phyloP scores from a whole-genome alignment of 805 yeast genomes.

The Pichia phayaonensis region DNA sequence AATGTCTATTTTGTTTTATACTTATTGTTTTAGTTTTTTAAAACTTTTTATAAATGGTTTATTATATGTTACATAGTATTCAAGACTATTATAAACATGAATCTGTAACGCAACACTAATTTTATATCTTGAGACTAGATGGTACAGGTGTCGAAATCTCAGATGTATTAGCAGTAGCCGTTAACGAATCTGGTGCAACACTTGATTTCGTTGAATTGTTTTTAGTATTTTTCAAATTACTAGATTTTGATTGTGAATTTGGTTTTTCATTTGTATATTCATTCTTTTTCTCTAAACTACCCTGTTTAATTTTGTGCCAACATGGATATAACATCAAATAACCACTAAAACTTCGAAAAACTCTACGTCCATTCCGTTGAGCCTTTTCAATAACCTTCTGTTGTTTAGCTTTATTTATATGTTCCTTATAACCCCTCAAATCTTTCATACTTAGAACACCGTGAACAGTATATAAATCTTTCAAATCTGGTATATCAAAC shows the following conservation, averaged over 20 bases:
- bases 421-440: conserved; percentile 8
- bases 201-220: neutral
- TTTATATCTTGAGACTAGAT: neutral
- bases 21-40: neutral
- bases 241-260: neutral
- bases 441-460: conserved; percentile 8
- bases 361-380: conserved; percentile 9
- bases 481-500: neutral
- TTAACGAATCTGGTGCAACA: neutral
- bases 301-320: conserved; percentile 16
- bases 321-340: conserved; percentile 16
- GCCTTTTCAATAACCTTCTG: conserved; percentile 14
- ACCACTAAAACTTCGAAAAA: conserved; percentile 24
- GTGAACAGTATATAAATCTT: conserved; percentile 12
- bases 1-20: no score
- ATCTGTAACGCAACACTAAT: neutral
- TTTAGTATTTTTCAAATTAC: neutral
- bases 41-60: no score
- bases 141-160: neutral
- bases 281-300: neutral
- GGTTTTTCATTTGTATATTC: neutral
- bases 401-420: conserved; percentile 2
- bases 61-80: no score
- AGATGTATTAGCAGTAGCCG: neutral
- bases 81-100: neutral